phyloP scores from a whole-genome alignment of 2,329 filamentous ascomycete species.

The Ceratocystis lukuohia region DNA sequence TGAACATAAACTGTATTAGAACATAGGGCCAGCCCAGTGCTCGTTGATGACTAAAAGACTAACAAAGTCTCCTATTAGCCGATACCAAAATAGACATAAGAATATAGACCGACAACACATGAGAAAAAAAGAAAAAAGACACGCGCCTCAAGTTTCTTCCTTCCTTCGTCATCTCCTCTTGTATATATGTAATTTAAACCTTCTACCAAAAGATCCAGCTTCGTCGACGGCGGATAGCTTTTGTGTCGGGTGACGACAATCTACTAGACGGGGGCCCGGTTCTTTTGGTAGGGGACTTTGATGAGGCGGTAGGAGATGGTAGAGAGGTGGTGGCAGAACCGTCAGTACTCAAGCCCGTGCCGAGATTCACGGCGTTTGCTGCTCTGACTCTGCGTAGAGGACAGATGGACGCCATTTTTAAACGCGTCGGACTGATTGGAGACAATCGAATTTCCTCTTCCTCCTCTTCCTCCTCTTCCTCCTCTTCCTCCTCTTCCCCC shows the following conservation, averaged over 20 bases:
- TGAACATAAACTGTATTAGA: slow-evolving; percentile 23
- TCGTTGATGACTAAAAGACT: not conserved
- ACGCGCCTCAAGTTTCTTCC: not conserved
- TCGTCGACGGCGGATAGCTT: not conserved
- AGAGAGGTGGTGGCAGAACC: not conserved
- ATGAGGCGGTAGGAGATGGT: not conserved
- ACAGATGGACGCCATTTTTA: slow-evolving; percentile 18
- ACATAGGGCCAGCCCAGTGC: slow-evolving; percentile 12
- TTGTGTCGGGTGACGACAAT: not conserved
- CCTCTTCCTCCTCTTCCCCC: not conserved
- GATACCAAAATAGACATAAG: slow-evolving; percentile 5
- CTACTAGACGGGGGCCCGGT: not conserved
- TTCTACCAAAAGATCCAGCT: slow-evolving; percentile 16
- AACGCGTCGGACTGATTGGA: slow-evolving; percentile 14
- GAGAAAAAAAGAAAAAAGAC: not conserved
- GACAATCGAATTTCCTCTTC: slow-evolving; percentile 11
- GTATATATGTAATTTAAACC: not conserved
- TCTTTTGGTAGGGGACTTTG: not conserved
- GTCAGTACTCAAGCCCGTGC: not conserved
- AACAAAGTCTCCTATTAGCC: slow-evolving; percentile 2
- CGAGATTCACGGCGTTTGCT: not conserved
- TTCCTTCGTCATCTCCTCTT: not conserved
- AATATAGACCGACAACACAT: not conserved
- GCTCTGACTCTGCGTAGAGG: slow-evolving; percentile 12
- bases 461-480: not conserved